Percentiles rank a stretch among this genome's conserved stretches.
Conservation (phyloP, 345 rosid species). For the Eucalyptus regnans region DNA sequence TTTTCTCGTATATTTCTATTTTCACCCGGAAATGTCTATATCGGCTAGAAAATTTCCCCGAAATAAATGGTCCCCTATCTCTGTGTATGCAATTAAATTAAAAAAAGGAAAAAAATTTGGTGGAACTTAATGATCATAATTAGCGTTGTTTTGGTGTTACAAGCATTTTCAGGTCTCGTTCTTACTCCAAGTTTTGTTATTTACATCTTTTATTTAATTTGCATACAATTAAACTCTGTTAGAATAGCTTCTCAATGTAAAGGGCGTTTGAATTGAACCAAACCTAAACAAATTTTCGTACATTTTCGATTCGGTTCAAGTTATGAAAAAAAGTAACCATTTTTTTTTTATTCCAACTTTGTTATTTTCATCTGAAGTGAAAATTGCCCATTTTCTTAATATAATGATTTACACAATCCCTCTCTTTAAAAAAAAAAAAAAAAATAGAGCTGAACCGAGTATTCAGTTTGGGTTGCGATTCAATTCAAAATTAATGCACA, state of each 20-base stretch:
- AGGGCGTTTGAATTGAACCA: background rate
- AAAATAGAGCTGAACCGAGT: no score
- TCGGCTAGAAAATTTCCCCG: background rate
- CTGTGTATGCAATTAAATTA: background rate
- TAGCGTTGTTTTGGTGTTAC: background rate
- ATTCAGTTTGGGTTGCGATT: no score
- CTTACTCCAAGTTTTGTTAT: background rate
- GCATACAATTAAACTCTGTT: background rate
- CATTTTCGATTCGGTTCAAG: rapidly evolving
- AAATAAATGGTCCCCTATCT: background rate
- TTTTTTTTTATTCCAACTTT: background rate
- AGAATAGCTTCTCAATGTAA: background rate
- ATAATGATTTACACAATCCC: no score
- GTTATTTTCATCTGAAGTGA: no score
- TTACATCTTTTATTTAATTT: background rate
- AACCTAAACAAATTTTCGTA: no score
- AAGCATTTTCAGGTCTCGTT: background rate
- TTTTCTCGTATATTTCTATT: background rate
- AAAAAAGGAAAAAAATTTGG: background rate
- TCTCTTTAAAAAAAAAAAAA: no score
- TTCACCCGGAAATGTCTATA: background rate
- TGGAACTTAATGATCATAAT: background rate
- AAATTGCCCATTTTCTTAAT: background rate
- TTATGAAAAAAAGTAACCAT: no score
- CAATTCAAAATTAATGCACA: no score